Base-by-base conservation (phyloP, 257 asterid species). In the Fraxinus quadrangulata region DNA sequence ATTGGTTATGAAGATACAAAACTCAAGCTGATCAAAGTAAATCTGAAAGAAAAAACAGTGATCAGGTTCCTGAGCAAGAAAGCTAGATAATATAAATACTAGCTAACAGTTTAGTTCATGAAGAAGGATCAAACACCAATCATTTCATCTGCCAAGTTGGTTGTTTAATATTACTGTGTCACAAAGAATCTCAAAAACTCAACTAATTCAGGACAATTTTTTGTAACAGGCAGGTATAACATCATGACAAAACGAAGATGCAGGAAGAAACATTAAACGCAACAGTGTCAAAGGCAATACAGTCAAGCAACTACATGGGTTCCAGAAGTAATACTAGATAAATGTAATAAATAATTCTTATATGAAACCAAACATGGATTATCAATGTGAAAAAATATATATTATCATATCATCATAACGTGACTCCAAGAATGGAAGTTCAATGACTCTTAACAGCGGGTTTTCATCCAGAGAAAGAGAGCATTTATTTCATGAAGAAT, bases 1-100 rank as follows among this genome's bases (percentile, higher is more conserved):
- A 94, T 94, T 31, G 81, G 74, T 12, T 72, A 16, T 24, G 36
- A 70, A 16, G 73, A 77, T 30, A 71, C 47, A 54, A 74, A 71
- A 72, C 19, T 71, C 77, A 70, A 4, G 39, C 26, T 37, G 59
- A 70, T 51, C 12, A 0, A 68, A 68, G 19, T 10, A 73, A 67
- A 78, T 77, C 89, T 86, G 89, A 40, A 78, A 76, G 39, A 36
- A 42, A 69, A 37, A 61, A 47, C 51, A 39, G 59, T 12, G 10
- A 24, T 63, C 34, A 63, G 34, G 34, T 9, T 63, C 13, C 34
- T 26, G 34, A 63, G 36, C 19, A 26, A 33, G 0, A 3, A 70
- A 34, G 26, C 11, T 49, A 56, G 45, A 71, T 14, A 37, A 34
- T 31, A 78, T 61, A 19, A 7, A 23, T 61, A 11, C 31, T n/a